Base-by-base conservation (phyloP, 2,329 filamentous ascomycete species). In the Cladophialophora immunda region DNA sequence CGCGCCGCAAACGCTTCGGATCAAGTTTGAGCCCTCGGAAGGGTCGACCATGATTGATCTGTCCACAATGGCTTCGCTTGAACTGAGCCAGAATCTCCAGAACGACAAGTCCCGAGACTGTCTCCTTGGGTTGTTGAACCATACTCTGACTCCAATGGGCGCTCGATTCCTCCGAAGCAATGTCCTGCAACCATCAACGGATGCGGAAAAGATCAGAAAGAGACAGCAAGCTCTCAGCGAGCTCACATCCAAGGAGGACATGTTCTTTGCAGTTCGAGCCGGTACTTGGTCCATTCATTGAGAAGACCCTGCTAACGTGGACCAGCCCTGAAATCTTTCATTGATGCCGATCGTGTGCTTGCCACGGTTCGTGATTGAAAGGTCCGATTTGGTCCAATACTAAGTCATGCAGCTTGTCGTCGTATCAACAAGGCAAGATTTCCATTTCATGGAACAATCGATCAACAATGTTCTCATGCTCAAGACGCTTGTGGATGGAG, bases 41-140 rank as follows among this genome's bases (percentile, higher is more conserved):
- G 92, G 94, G 27, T 92, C 93, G 0, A 97, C 98, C 94, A 92
- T 97, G 87, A 96, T 98, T 72, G 94, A 97, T 74, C 85, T 95
- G 2, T 90, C 92, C 0, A 97, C 94, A 0, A 92, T 97, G 30
- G 86, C 90, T 41, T 93, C 93, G 0, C 83, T 99, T 2, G 95
- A 99, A 76, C 84, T 99, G 5, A 91, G 98, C 29, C 93, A 97
- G 73, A 99, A 97, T 71, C 76, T 94, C 0, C 89, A 92, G 13
- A 89, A 90, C 71, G 75, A 88, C 0, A 93, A 91, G 71, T 97
- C 93, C 0, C 92, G 89, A 69, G 88, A 94, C 45, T 94, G 90
- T 70, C 81, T 99, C 0, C 94, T 94, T 69, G 94, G 94, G 0
- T 78, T 98, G 0, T 80, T 99, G 54, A 96, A 98, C 73, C 85